A percentile compares a stretch with the other conserved stretches of the same genome.
Conservation (phyloP, 768 basidiomycete genomes). For the Goffeauzyma gilvescens region DNA sequence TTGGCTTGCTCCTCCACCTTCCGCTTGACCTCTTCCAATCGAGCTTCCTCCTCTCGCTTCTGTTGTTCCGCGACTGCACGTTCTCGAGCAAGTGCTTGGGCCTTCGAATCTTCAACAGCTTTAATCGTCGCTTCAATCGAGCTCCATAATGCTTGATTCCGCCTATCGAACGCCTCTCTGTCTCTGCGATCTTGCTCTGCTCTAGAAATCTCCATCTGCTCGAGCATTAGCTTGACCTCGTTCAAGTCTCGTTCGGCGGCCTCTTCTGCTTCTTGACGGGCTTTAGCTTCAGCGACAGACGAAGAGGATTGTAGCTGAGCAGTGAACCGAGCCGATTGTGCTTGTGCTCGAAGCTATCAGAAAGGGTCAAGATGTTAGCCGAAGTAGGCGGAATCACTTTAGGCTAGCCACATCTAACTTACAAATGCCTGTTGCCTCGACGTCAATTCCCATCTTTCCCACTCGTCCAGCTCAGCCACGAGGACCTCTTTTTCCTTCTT, state of each 20-base stretch:
- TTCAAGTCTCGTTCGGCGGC: conserved; percentile 17
- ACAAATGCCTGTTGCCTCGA: conserved; percentile 21
- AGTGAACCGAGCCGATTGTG: conserved; percentile 1
- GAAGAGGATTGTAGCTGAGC: conserved; percentile 3
- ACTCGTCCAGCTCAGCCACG: conserved; percentile 14
- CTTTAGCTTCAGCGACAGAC: conserved; percentile 13
- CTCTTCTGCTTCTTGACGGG: conserved; percentile 9
- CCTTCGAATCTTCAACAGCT: conserved; percentile 1
- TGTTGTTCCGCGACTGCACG: conserved; percentile 10
- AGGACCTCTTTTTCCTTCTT: conserved; percentile 1
- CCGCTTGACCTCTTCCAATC: conserved; percentile 30
- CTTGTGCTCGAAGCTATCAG: conserved; percentile 1
- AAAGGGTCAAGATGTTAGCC: background rate
- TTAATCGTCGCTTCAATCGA: too few species aligned
- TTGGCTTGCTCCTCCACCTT: conserved; percentile 37
- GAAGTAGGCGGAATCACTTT: background rate
- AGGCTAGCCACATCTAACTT: background rate
- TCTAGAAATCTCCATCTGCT: conserved; percentile 15
- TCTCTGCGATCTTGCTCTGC: conserved; percentile 51
- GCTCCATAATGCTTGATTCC: conserved; percentile 52
- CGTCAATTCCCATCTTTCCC: conserved; percentile 22
- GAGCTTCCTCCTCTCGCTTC: conserved; percentile 38
- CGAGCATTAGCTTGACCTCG: conserved; percentile 19
- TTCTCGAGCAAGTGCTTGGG: background rate
- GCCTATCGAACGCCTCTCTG: conserved; percentile 49